phyloP scores from a whole-genome alignment of 169 alveolate genomes.

The Eimeria brunetti region DNA sequence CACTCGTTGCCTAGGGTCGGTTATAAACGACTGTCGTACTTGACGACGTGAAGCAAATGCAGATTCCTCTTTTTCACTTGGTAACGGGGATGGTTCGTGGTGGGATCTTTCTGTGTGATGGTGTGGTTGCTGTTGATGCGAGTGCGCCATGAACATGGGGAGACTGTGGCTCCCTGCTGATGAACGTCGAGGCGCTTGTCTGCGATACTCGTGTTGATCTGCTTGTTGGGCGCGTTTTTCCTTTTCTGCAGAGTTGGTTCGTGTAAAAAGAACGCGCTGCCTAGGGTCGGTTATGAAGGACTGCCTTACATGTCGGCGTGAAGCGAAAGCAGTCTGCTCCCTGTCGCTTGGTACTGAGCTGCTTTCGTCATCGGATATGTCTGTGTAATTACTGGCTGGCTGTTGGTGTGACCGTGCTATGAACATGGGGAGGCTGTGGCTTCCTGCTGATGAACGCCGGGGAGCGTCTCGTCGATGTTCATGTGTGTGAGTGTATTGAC shows the following conservation, averaged over 20 bases:
- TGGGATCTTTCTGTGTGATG: background rate
- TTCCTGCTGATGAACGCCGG: background rate
- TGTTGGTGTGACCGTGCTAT: no score
- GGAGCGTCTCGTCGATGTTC: background rate
- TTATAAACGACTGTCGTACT: slow-evolving; percentile 9
- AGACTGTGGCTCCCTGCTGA: slow-evolving; percentile 51
- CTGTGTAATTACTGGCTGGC: no score
- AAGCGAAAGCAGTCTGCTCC: no score
- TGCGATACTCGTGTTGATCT: background rate
- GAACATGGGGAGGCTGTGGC: background rate
- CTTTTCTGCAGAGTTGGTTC: slow-evolving; percentile 13
- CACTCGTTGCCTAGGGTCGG: slow-evolving; percentile 28
- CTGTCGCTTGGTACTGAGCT: no score
- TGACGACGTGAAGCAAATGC: slow-evolving; percentile 1
- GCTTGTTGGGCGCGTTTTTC: background rate
- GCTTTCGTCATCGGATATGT: no score
- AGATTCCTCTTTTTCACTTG: no score
- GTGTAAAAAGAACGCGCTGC: slow-evolving; percentile 27
- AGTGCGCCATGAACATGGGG: slow-evolving; percentile 19
- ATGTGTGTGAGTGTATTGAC: no score
- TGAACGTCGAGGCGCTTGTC: slow-evolving; percentile 14
- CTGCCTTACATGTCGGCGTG: slow-evolving; percentile 36
- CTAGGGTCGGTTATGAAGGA: slow-evolving; percentile 26
- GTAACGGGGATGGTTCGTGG: background rate
- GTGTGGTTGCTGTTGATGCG: background rate